phyloP scores from a whole-genome alignment of 345 rosid species.

The Ailanthus altissimus region DNA sequence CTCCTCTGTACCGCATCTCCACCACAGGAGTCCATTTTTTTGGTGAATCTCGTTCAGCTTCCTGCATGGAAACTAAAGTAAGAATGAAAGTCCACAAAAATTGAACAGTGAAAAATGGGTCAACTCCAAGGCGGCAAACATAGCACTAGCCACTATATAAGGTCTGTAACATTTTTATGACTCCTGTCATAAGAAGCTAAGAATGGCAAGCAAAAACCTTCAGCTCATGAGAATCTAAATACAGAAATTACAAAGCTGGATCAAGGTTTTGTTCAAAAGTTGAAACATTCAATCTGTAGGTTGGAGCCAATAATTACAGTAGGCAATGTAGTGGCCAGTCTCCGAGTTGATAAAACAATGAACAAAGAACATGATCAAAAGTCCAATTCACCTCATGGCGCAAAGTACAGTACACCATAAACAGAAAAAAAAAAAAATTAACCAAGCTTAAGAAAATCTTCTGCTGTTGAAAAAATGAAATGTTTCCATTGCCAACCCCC shows the following conservation, averaged over 20 bases:
- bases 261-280: background rate
- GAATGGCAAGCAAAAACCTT: background rate
- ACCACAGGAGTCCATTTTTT: conserved; percentile 78
- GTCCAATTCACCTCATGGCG: too few species aligned
- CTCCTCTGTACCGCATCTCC: conserved; percentile 95
- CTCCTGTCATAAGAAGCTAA: background rate
- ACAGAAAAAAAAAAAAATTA: background rate
- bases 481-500: background rate
- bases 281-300: background rate
- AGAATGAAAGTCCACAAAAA: conserved; percentile 4
- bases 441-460: background rate
- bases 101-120: background rate
- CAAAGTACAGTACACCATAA: background rate
- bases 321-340: background rate
- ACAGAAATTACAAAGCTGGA: background rate
- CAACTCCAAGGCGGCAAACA: background rate
- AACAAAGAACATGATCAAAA: background rate
- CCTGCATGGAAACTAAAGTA: conserved; percentile 45
- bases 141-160: background rate
- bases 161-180: too few species aligned
- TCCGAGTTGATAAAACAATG: background rate
- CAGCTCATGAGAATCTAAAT: background rate
- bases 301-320: background rate
- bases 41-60: conserved; percentile 83
- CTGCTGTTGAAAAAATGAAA: background rate